A percentile compares a stretch with the other conserved stretches of the same genome.
Evolutionary conservation across 371 early-diverging fungal species (phyloP).

Genomic region (Mycotypha africana): DNA sequence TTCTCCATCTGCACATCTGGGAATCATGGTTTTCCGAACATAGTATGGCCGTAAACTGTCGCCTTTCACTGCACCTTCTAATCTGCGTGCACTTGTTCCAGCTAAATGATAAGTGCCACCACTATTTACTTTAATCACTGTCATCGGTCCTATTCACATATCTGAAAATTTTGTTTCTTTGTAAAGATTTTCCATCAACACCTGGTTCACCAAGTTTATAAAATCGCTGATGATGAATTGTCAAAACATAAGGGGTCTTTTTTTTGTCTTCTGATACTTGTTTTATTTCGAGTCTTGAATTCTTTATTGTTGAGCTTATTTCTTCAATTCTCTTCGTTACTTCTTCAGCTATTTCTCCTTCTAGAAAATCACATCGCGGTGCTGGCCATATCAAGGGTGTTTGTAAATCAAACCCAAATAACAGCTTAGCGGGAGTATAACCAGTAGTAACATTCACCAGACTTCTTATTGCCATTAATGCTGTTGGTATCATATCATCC

Average conservation of each 20-base stretch:
- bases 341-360: constrained; percentile 9
- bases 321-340: background rate
- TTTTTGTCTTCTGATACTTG: background rate
- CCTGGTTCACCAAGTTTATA: constrained; percentile 15
- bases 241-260: constrained; percentile 4
- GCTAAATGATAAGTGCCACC: constrained; percentile 8
- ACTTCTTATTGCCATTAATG: constrained; percentile 9
- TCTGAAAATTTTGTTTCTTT: constrained; percentile 8
- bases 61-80: constrained; percentile 11
- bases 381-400: constrained; percentile 17
- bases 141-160: constrained; percentile 13
- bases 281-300: background rate
- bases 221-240: background rate
- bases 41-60: too few species aligned
- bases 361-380: constrained; percentile 10
- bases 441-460: constrained; percentile 12
- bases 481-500: constrained; percentile 5
- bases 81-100: constrained; percentile 5
- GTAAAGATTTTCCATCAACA: constrained; percentile 1
- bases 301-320: background rate
- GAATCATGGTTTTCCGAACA: too few species aligned
- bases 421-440: constrained; percentile 7
- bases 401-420: constrained; percentile 18
- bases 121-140: constrained; percentile 1
- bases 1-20: too few species aligned